Conservation (phyloP, 257 asterid species). For the Nicotiana noctiflora region DNA sequence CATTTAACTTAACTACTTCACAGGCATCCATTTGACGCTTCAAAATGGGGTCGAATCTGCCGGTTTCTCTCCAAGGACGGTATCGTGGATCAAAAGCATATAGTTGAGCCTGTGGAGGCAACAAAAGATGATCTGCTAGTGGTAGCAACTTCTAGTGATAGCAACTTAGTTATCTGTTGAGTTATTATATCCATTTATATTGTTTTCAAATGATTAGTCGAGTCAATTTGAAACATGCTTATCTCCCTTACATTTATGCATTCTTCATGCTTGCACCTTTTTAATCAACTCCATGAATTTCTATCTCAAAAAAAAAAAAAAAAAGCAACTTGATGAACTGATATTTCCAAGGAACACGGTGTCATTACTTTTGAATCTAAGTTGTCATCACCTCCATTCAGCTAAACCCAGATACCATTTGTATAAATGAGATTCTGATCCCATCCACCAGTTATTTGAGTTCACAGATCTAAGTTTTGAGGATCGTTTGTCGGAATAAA, state of each 20-base stretch:
- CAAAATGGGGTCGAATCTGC: constrained; percentile 97
- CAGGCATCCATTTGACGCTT: constrained; percentile 98
- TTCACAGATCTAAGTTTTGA: neutral
- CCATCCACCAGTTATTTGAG: neutral
- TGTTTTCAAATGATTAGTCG: neutral
- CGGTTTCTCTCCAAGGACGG: constrained; percentile 59
- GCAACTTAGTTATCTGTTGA: neutral
- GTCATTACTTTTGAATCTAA: neutral
- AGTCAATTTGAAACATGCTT: neutral
- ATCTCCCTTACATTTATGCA: neutral
- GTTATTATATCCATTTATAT: neutral
- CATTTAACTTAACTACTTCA: constrained; percentile 7
- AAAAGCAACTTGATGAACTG: neutral
- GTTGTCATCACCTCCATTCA: neutral
- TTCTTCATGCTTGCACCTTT: neutral
- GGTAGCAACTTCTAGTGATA: constrained; percentile 36
- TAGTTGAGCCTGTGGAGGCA: constrained; percentile 88
- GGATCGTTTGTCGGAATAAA: neutral
- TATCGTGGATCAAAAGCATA: constrained; percentile 41
- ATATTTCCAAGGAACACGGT: neutral
- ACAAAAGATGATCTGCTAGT: constrained; percentile 83
- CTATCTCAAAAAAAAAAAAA: no score
- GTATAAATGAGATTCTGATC: neutral
- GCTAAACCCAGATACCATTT: neutral
- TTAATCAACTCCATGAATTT: neutral